Percentiles rank a stretch among this genome's conserved stretches.
Evolutionary conservation across 108 stramenopile genomes (phyloP).

Genomic region (Pseudonitzschia multiseries): DNA sequence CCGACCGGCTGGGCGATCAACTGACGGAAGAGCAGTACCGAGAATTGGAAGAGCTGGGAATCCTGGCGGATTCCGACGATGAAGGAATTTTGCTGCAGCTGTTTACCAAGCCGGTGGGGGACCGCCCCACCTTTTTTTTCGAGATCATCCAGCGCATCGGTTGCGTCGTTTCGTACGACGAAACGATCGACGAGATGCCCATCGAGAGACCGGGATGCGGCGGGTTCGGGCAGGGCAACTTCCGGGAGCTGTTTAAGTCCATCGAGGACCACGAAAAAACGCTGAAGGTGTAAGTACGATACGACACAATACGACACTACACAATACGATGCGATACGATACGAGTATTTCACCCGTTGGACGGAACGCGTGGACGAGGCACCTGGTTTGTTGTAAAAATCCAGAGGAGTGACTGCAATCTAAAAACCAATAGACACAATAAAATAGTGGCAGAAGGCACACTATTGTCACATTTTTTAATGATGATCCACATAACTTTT

Average conservation of each 20-base stretch:
- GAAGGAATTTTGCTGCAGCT: constrained; percentile 85
- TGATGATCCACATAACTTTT: too few relatives aligned
- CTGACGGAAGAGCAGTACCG: constrained; percentile 50
- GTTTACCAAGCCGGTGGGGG: constrained; percentile 86
- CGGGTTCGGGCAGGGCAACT: constrained; percentile 91
- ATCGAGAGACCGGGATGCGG: constrained; percentile 78
- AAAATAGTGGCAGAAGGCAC: too few relatives aligned
- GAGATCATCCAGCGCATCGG: constrained; percentile 93
- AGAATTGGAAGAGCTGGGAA: constrained; percentile 67
- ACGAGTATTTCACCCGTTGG: not conserved
- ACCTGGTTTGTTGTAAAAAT: too few relatives aligned
- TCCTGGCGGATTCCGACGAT: constrained; percentile 85
- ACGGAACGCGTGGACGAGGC: too few relatives aligned
- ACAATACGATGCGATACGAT: too few relatives aligned
- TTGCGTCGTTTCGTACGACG: constrained; percentile 44
- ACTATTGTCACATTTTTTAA: too few relatives aligned
- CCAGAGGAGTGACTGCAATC: too few relatives aligned
- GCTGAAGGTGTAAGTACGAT: constrained; percentile 43
- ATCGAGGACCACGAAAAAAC: constrained; percentile 84
- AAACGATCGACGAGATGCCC: not conserved
- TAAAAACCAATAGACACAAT: too few relatives aligned
- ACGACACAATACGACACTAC: too few relatives aligned
- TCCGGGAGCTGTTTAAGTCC: constrained; percentile 84
- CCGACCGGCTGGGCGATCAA: constrained; percentile 44
- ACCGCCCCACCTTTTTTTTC: constrained; percentile 84